These are phyloP conservation scores for Suhomyces ambrosiae DNA, from an alignment of 1,139 yeast species.

Conservation along the genomic window DNA sequence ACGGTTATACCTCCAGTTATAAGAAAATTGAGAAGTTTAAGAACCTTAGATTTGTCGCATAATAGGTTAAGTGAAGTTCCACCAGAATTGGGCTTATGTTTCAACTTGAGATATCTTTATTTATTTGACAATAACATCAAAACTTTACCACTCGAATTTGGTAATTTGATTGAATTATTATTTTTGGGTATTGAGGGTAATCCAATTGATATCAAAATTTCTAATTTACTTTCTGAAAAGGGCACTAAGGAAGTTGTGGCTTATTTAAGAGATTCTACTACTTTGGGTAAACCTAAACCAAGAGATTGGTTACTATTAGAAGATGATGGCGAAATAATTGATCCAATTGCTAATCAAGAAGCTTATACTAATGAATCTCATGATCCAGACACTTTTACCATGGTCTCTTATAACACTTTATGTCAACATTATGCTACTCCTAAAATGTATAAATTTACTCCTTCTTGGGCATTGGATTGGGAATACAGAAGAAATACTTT, in stretches of 20 bases:
- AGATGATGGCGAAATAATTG: constrained; percentile 69
- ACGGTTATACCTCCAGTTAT: constrained; percentile 69
- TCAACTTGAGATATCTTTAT: constrained; percentile 76
- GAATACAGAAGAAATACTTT: constrained; percentile 81
- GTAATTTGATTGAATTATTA: constrained; percentile 80
- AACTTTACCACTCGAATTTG: constrained; percentile 80
- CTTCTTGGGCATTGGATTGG: constrained; percentile 97
- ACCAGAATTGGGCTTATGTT: constrained; percentile 78
- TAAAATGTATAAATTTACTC: constrained; percentile 89
- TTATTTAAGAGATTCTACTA: constrained; percentile 78
- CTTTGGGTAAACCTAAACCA: constrained; percentile 62
- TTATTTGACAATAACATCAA: constrained; percentile 83
- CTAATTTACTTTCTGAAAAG: constrained; percentile 71
- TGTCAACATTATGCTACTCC: constrained; percentile 97
- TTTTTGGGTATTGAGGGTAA: constrained; percentile 94
- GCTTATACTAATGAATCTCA: constrained; percentile 33
- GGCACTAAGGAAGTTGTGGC: constrained; percentile 85
- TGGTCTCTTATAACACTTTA: constrained; percentile 85
- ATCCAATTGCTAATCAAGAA: constrained; percentile 35
- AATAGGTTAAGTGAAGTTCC: constrained; percentile 76
- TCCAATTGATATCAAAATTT: constrained; percentile 67
- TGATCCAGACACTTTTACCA: constrained; percentile 55
- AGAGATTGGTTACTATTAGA: constrained; percentile 82
- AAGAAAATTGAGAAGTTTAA: constrained; percentile 67
- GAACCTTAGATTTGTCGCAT: constrained; percentile 83